phyloP scores from a whole-genome alignment of 177 flowering plant genomes.

The Vitis hybrid region DNA sequence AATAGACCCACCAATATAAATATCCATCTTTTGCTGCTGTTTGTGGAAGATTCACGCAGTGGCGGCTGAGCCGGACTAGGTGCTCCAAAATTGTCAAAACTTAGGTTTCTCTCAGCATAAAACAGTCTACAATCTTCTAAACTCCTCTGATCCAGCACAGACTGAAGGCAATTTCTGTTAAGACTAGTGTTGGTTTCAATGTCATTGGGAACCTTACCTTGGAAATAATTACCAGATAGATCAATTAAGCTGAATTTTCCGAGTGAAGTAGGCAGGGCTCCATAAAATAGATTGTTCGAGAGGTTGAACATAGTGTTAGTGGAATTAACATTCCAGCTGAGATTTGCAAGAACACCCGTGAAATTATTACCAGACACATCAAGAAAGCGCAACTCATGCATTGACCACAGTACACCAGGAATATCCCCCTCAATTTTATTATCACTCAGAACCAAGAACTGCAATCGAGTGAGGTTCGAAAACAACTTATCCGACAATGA shows the following conservation, averaged over 20 bases:
- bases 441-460: constrained; percentile 32
- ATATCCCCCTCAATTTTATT: constrained; percentile 50
- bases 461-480: constrained; percentile 31
- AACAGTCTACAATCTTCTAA: constrained; percentile 47
- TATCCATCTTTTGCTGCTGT: constrained; percentile 30
- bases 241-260: constrained; percentile 34
- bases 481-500: constrained; percentile 44
- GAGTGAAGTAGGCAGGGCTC: constrained; percentile 33
- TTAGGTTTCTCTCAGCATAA: constrained; percentile 46
- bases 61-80: constrained; percentile 25
- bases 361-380: constrained; percentile 70
- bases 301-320: constrained; percentile 41
- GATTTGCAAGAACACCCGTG: constrained; percentile 48
- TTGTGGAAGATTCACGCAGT: constrained; percentile 9
- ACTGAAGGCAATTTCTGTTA: constrained; percentile 56
- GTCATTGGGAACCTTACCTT: constrained; percentile 31
- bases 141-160: constrained; percentile 48
- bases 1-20: constrained; percentile 58
- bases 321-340: constrained; percentile 21
- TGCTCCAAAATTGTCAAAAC: constrained; percentile 52
- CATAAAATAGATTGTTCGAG: constrained; percentile 69
- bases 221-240: constrained; percentile 57
- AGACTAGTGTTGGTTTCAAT: constrained; percentile 29
- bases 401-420: constrained; percentile 44
- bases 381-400: constrained; percentile 42